Evolutionary conservation across 495 filamentous ascomycete species (phyloP).

Genomic region (Lophium mytilinum): DNA sequence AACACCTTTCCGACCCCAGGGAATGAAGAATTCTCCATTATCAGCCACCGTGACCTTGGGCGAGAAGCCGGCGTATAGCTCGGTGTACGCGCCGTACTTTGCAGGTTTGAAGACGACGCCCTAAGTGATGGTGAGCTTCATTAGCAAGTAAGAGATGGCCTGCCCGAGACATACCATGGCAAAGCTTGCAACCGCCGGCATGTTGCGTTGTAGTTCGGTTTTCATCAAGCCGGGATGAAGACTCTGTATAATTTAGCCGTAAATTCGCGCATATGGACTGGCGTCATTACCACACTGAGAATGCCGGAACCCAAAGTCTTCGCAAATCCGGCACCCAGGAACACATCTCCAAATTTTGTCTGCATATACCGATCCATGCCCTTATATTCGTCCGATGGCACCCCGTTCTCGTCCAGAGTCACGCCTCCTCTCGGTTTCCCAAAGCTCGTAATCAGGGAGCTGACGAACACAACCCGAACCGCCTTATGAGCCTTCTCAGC

Average conservation of each 20-base stretch:
- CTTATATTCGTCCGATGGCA: background rate
- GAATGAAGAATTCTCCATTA: constrained; percentile 33
- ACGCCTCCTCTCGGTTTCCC: constrained; percentile 12
- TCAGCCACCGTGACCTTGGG: constrained; percentile 31
- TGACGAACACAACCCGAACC: constrained; percentile 14
- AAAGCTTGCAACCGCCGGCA: constrained; percentile 11
- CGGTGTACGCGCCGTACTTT: constrained; percentile 39
- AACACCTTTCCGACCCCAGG: constrained; percentile 35
- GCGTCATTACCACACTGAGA: background rate
- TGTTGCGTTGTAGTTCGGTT: constrained; percentile 38
- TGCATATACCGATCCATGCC: constrained; percentile 17
- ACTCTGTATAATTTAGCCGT: background rate
- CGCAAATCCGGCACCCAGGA: constrained; percentile 12
- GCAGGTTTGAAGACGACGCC: constrained; percentile 28
- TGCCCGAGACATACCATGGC: constrained; percentile 13
- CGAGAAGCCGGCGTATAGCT: constrained; percentile 38
- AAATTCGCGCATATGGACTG: background rate
- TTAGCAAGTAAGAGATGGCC: background rate
- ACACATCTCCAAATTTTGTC: constrained; percentile 6
- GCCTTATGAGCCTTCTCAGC: background rate
- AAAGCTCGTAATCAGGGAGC: background rate
- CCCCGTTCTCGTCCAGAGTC: background rate
- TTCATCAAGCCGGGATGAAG: constrained; percentile 41
- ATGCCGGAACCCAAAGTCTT: background rate
- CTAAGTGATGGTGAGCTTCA: background rate